phyloP scores from a whole-genome alignment of 1,284 basidiomycete species.

The Boletus semigastroideus region DNA sequence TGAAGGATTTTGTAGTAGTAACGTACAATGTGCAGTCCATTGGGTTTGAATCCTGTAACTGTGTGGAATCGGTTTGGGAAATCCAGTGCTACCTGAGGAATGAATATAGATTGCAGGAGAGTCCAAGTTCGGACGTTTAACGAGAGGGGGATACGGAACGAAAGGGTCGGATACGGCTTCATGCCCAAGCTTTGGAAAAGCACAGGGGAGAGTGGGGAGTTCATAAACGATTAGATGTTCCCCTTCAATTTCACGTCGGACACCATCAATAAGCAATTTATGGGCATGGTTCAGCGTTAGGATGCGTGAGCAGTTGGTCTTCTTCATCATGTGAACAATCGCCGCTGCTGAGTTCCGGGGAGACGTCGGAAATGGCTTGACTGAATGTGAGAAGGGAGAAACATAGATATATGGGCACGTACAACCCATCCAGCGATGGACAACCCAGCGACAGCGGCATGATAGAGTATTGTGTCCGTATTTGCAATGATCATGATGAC shows the following conservation, averaged over 20 bases:
- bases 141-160: slow-evolving; percentile 23
- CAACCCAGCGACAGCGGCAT: slow-evolving; percentile 31
- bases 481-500: slow-evolving; percentile 37
- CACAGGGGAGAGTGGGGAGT: slow-evolving; percentile 27
- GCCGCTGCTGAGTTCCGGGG: slow-evolving; percentile 34
- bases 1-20: neutral
- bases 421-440: slow-evolving; percentile 28
- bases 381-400: neutral
- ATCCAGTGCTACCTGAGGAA: slow-evolving; percentile 41
- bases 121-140: slow-evolving; percentile 16
- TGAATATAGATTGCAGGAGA: slow-evolving; percentile 34
- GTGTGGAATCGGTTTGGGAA: slow-evolving; percentile 35
- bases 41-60: slow-evolving; percentile 26
- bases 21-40: slow-evolving; percentile 25
- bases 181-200: slow-evolving; percentile 35
- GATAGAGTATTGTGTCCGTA: slow-evolving; percentile 36
- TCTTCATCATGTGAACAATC: slow-evolving; percentile 31
- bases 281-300: slow-evolving; percentile 30
- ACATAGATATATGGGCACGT: neutral
- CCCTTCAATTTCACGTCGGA: slow-evolving; percentile 14
- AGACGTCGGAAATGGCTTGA: slow-evolving; percentile 38
- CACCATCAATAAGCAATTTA: slow-evolving; percentile 24
- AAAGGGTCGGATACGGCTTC: slow-evolving; percentile 31
- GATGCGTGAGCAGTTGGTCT: slow-evolving; percentile 32
- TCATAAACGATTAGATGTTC: slow-evolving; percentile 21